Base-by-base conservation (phyloP, 1,139 yeast species). In the Pichia sp. region DNA sequence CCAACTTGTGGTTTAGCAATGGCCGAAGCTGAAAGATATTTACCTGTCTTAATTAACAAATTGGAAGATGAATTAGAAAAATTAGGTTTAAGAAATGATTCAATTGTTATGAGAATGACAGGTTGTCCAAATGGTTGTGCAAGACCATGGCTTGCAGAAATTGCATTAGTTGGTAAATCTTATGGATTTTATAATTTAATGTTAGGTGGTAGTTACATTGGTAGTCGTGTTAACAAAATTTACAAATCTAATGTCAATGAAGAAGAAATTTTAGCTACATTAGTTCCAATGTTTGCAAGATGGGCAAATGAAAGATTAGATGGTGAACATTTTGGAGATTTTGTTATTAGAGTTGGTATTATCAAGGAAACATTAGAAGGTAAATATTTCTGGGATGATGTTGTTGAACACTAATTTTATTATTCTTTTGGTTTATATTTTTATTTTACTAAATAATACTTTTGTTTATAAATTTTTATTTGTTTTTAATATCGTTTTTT, bases 51-150 rank as follows among this genome's bases (percentile, higher is more conserved):
- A 59, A 79, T 92, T 58, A 69, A 83, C 56, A 87, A 88, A 69
- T 72, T 92, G 53, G 98, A 92, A 68, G 79, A 73, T 11, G 81
- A 89, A 7, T 74, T 92, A 54, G 97, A 90, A 68, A 96, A 89
- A 61, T 82, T 82, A 57, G 98, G 98, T 6, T 77, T 92, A 59
- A 85, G 96, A 66, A 96, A 89, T 64, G 97, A 92, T 67, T 83
- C 96, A 7, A 78, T 92, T 58, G 96, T 89, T 34, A 86, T 92
- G 96, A 82, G 98, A 72, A 90, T 92, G 97, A 89, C 97, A 40
- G 98, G 98, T 54, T 92, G 98, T 76, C 97, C 97, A 50, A 92
- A 92, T 67, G 98, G 97, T 57, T 92, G 98, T 75, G 92, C 98
- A 31, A 82, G 98, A 68, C 97, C 97, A 28, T 92, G 97, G 97